Percentiles rank a stretch among this genome's conserved stretches.
Conservation (phyloP, 805 yeast genomes). For the Lipomyces mesembrius region DNA sequence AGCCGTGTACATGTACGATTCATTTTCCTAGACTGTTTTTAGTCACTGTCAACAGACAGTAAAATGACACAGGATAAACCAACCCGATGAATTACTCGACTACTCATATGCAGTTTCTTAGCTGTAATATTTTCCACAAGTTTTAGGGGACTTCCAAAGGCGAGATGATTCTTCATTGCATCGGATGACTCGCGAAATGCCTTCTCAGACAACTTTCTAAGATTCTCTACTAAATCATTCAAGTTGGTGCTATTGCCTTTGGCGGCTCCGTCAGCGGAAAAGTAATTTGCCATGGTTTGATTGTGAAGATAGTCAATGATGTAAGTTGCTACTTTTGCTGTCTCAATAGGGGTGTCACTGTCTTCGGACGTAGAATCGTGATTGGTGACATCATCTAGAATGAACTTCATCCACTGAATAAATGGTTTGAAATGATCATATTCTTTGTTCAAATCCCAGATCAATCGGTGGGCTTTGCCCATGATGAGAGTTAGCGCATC, state of each 20-base stretch:
- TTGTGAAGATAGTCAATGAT: conserved; percentile 17
- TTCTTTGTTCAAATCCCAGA: conserved; percentile 33
- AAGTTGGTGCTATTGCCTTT: not conserved
- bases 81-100: conserved; percentile 13
- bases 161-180: conserved; percentile 32
- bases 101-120: conserved; percentile 2
- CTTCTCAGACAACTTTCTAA: conserved; percentile 7
- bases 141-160: conserved; percentile 24
- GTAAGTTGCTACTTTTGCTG: conserved; percentile 27
- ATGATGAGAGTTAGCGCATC: conserved; percentile 25
- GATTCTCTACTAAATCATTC: conserved; percentile 8
- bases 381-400: conserved; percentile 19
- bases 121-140: not conserved
- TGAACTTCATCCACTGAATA: conserved; percentile 32
- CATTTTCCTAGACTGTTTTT: not conserved
- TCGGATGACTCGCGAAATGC: conserved; percentile 31
- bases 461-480: conserved; percentile 15
- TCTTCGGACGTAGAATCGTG: conserved; percentile 17
- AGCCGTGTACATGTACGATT: conserved; percentile 10
- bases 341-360: conserved; percentile 16
- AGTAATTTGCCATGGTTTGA: conserved; percentile 16
- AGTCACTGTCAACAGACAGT: conserved; percentile 6
- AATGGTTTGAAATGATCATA: conserved; percentile 25
- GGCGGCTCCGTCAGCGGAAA: conserved; percentile 6
- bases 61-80: not conserved